Evolutionary conservation across 495 filamentous ascomycete genomes (phyloP).

Genomic region (Aspergillus avenaceus): DNA sequence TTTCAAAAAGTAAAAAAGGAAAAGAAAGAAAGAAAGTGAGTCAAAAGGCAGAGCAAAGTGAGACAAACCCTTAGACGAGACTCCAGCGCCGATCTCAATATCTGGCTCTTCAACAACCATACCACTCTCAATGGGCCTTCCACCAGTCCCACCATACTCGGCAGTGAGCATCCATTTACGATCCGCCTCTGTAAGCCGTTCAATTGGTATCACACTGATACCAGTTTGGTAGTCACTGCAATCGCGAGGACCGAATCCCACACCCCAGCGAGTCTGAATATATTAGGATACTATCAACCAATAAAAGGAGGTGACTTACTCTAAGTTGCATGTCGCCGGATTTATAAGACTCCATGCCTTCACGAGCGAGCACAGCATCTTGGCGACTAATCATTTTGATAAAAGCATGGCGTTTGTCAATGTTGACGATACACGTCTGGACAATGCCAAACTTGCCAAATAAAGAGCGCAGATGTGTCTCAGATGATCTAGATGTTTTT

Average conservation of each 20-base stretch:
- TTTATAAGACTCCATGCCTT: slow-evolving; percentile 83
- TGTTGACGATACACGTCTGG: slow-evolving; percentile 96
- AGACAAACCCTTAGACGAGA: slow-evolving; percentile 75
- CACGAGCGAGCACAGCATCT: slow-evolving; percentile 78
- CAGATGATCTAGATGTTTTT: slow-evolving; percentile 72
- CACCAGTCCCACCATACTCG: slow-evolving; percentile 89
- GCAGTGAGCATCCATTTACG: slow-evolving; percentile 96
- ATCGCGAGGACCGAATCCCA: slow-evolving; percentile 94
- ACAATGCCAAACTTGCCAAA: slow-evolving; percentile 81
- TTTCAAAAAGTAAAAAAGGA: too few species aligned
- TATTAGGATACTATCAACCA: slow-evolving; percentile 16
- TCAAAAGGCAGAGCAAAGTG: background rate
- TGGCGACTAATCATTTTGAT: slow-evolving; percentile 93
- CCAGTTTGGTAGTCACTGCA: slow-evolving; percentile 94
- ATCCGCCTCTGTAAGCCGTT: slow-evolving; percentile 90
- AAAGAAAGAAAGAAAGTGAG: too few species aligned
- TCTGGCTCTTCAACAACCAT: slow-evolving; percentile 95
- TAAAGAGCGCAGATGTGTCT: slow-evolving; percentile 71
- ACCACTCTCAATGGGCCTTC: slow-evolving; percentile 70
- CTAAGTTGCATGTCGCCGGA: slow-evolving; percentile 69
- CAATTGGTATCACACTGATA: slow-evolving; percentile 88
- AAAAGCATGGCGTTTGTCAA: slow-evolving; percentile 95
- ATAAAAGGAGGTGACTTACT: slow-evolving; percentile 47
- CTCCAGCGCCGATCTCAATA: slow-evolving; percentile 96
- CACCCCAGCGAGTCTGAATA: slow-evolving; percentile 85